Base-by-base conservation (phyloP, 805 yeast species). In the Starmera dryadoides region DNA sequence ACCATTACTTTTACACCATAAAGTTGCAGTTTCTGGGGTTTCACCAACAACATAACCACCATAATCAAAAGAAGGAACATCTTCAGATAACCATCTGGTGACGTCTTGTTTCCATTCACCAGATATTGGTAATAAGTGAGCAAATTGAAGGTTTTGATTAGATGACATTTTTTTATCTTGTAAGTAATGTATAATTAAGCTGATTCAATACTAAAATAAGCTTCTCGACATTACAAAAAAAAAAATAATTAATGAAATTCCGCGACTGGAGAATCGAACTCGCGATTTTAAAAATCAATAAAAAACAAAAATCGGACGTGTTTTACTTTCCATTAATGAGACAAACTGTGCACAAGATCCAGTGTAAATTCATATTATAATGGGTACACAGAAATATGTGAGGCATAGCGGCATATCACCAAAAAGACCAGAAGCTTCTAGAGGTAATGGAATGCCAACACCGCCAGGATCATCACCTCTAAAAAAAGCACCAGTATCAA, bases 11-110 rank as follows among this genome's bases (percentile, higher is more conserved):
- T 89, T 89, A 69, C 94, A 84, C 62, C 75, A 82, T 33, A 89
- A 66, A 2, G 86, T 77, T 2, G 95, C 97, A 3, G 78, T 67
- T 52, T 86, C 83, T 3, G 49, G 48, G 33, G 71, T 80, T 39
- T 73, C 71, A 11, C 98, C 97, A n/a, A 91, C 98, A 2, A 91
- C 98, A 52, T 66, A 86, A 2, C 96, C 98, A 26, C 98, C 98
- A 52, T 81, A 84, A 59, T 89, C 98, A 52, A 91, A 91, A 0
- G 94, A 78, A 2, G 98, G 97, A 14, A 85, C 91, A 52, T 89
- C 98, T 54, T 89, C 98, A 5, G 75, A 67, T 12, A 89, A 66
- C 81, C 86, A 89, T 33, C 65, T 69, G 9, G 87, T 77, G 44
- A 91, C 77, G 43, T 80, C 81, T 37, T 73, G 75, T 55, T 79